Evolutionary conservation across 2,329 filamentous ascomycete genomes (phyloP).

Genomic region (Colletotrichum tamarilloi): DNA sequence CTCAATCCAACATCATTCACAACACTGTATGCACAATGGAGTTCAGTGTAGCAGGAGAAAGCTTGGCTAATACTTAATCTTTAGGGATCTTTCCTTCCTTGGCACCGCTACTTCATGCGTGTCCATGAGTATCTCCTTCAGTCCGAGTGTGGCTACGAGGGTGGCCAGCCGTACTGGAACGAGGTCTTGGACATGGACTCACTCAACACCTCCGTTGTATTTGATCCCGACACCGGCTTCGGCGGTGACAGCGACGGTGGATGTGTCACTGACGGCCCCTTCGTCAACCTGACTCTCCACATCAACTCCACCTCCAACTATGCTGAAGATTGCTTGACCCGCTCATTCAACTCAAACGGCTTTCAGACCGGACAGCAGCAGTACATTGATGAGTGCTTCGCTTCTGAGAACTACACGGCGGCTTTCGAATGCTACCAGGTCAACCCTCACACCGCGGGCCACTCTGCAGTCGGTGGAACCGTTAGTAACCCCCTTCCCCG

Average conservation of each 20-base stretch:
- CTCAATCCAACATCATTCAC: constrained; percentile 33
- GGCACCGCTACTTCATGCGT: constrained; percentile 43
- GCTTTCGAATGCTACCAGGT: constrained; percentile 23
- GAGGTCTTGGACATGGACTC: constrained; percentile 22
- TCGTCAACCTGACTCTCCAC: constrained; percentile 26
- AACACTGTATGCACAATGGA: constrained; percentile 34
- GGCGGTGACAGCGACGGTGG: constrained; percentile 10
- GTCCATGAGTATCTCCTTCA: constrained; percentile 43
- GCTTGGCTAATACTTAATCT: neutral
- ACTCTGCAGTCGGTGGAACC: constrained; percentile 30
- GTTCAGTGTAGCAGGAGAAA: neutral
- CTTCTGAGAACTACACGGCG: constrained; percentile 15
- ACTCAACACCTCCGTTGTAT: constrained; percentile 16
- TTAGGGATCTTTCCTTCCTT: constrained; percentile 44
- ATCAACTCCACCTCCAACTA: constrained; percentile 21
- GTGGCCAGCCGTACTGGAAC: constrained; percentile 39
- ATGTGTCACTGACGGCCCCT: constrained; percentile 28
- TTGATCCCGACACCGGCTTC: constrained; percentile 27
- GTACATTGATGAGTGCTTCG: constrained; percentile 27
- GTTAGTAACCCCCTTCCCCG: constrained; percentile 2
- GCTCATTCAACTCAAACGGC: constrained; percentile 19
- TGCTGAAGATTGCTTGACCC: constrained; percentile 9
- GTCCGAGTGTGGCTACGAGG: constrained; percentile 43
- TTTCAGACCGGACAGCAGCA: constrained; percentile 20
- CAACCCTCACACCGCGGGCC: constrained; percentile 23